These are phyloP conservation scores for Xerophyta viscosa DNA, from an alignment of 106 monocot species.

Conservation along the genomic window DNA sequence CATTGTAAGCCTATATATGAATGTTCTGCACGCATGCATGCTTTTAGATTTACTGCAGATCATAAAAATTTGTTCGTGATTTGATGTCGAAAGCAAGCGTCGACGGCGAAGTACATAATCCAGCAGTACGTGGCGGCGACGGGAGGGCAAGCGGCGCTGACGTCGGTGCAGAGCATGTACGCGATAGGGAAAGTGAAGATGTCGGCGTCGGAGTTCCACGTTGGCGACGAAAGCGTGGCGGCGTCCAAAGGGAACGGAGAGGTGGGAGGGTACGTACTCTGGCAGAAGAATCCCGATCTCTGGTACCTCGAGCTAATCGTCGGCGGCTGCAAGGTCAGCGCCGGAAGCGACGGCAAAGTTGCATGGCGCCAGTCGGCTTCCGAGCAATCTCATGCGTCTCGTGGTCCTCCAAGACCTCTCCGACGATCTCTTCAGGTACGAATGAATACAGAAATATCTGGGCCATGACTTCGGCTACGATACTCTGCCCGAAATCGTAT, in stretches of 20 bases:
- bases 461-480: no score
- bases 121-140: constrained; percentile 82
- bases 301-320: constrained; percentile 77
- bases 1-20: constrained; percentile 39
- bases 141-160: constrained; percentile 62
- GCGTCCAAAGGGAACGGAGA: constrained; percentile 26
- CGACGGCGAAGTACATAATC: constrained; percentile 78
- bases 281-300: constrained; percentile 58
- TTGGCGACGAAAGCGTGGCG: constrained; percentile 38
- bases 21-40: neutral
- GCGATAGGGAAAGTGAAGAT: constrained; percentile 76
- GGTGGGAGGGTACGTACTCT: constrained; percentile 64
- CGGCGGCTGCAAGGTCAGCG: constrained; percentile 59
- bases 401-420: constrained; percentile 53
- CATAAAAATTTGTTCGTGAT: neutral
- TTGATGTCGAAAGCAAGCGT: constrained; percentile 39
- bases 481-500: no score
- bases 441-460: neutral
- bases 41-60: neutral
- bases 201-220: constrained; percentile 61
- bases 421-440: constrained; percentile 56
- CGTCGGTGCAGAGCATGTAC: constrained; percentile 57
- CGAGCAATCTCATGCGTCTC: constrained; percentile 47
- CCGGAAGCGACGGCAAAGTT: constrained; percentile 58
- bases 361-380: constrained; percentile 54